phyloP scores from a whole-genome alignment of 345 rosid species.

The Combretum micranthum region DNA sequence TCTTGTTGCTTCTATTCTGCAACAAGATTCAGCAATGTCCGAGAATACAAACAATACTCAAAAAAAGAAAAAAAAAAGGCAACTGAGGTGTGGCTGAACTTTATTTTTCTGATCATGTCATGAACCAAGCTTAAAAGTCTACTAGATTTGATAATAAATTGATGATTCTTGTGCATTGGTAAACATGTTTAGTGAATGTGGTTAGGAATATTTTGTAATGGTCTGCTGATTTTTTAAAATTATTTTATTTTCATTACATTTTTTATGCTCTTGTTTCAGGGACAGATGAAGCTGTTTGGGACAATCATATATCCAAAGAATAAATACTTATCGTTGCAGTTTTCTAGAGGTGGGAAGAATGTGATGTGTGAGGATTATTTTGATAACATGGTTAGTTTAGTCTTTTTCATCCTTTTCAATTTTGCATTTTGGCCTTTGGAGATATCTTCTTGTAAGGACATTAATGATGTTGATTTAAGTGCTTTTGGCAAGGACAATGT shows the following conservation, averaged over 20 bases:
- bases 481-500: no score
- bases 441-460: no score
- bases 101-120: no score
- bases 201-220: no score
- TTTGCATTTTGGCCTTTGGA: no score
- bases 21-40: no score
- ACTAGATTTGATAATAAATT: not conserved
- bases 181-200: no score
- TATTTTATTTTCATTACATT: not conserved
- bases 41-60: no score
- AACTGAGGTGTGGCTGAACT: not conserved
- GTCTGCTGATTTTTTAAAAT: no score
- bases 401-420: not conserved
- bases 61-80: not conserved
- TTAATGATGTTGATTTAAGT: no score
- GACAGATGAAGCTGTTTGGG: conserved; percentile 88
- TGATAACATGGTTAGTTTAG: conserved; percentile 46
- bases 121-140: no score
- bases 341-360: conserved; percentile 78
- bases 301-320: conserved; percentile 63
- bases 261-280: conserved; percentile 33
- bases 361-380: conserved; percentile 67
- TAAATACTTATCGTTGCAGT: conserved; percentile 53
- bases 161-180: not conserved
- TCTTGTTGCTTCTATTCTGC: no score